phyloP scores from a whole-genome alignment of 2,329 filamentous ascomycete genomes.

The Alternaria sp. region DNA sequence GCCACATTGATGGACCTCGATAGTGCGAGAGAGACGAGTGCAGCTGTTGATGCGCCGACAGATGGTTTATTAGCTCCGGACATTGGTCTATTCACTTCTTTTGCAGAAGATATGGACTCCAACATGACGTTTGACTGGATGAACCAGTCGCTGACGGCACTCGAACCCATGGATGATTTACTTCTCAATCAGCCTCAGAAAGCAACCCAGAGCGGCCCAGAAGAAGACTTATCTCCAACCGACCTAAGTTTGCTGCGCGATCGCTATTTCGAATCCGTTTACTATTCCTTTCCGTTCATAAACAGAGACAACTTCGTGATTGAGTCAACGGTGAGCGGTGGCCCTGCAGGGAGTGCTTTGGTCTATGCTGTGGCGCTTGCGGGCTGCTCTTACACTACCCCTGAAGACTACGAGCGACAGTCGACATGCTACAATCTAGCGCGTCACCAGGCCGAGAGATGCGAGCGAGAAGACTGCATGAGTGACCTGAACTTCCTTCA shows the following conservation, averaged over 20 bases:
- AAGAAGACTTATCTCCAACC: background rate
- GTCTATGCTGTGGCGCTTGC: conserved; percentile 3
- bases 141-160: background rate
- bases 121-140: background rate
- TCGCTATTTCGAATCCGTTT: background rate
- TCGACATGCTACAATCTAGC: background rate
- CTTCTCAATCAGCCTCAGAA: background rate
- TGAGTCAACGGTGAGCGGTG: background rate
- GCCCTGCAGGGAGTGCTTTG: background rate
- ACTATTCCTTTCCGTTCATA: conserved; percentile 1
- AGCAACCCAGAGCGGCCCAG: background rate
- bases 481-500: background rate
- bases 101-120: background rate
- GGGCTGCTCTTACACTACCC: background rate
- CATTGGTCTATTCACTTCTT: background rate
- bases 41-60: fast-evolving
- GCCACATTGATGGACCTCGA: background rate
- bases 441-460: background rate
- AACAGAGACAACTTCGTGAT: background rate
- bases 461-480: background rate
- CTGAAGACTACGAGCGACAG: background rate
- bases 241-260: background rate
- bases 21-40: background rate
- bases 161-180: background rate
- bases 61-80: background rate